phyloP scores from a whole-genome alignment of 805 yeast genomes.

The Yamadazyma sp. region DNA sequence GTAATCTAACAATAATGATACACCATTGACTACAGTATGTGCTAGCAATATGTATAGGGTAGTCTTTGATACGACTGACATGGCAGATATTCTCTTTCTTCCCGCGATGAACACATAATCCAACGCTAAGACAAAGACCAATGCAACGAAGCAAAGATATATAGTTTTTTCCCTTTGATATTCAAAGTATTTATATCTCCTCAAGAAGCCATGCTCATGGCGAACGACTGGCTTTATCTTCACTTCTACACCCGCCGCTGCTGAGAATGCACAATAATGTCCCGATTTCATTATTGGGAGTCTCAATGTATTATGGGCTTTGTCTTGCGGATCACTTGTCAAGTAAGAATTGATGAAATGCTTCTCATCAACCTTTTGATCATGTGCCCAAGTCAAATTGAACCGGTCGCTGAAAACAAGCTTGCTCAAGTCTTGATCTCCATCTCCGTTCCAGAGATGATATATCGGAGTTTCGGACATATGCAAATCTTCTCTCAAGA shows the following conservation, averaged over 20 bases:
- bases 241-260: neutral
- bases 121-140: neutral
- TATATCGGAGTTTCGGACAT: too few relatives aligned
- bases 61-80: neutral
- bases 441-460: too few relatives aligned
- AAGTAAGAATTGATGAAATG: constrained; percentile 1
- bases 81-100: too few relatives aligned
- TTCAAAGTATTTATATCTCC: neutral
- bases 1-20: neutral
- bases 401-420: neutral
- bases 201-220: neutral
- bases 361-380: neutral
- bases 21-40: neutral
- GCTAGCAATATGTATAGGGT: neutral
- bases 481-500: neutral
- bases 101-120: neutral
- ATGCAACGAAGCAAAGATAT: neutral
- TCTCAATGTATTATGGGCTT: neutral
- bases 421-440: too few relatives aligned
- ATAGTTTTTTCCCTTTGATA: neutral
- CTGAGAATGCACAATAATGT: neutral
- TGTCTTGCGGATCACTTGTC: neutral
- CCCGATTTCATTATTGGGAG: neutral
- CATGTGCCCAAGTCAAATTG: neutral
- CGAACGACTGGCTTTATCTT: neutral